phyloP scores from a whole-genome alignment of 306 rosid genomes.

The Quercus mongolica region DNA sequence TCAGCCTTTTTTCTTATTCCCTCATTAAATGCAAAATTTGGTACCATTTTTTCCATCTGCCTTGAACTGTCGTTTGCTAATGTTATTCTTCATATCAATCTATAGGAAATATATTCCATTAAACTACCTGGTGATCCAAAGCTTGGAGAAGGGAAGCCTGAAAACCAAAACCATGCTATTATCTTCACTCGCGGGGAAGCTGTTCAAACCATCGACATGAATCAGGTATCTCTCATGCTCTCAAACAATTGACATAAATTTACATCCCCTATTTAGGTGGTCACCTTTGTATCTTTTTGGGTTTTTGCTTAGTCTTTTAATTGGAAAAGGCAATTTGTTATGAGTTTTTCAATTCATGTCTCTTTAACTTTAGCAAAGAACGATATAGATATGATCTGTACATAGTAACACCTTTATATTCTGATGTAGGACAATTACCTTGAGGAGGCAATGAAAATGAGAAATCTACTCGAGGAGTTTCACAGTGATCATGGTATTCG shows the following conservation, averaged over 20 bases:
- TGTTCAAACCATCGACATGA: conserved; percentile 98
- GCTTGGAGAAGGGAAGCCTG: conserved; percentile 99
- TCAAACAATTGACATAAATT: neutral
- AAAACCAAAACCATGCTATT: conserved; percentile 97
- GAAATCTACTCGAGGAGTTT: conserved; percentile 94
- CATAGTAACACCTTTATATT: neutral
- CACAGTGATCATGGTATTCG: conserved; percentile 70
- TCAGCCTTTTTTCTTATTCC: neutral
- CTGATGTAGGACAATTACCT: conserved; percentile 83
- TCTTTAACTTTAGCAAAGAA: neutral
- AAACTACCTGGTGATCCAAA: conserved; percentile 98
- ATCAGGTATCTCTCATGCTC: conserved; percentile 53
- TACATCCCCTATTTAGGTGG: neutral
- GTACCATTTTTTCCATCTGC: neutral
- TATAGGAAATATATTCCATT: conserved; percentile 82
- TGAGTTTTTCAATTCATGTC: neutral
- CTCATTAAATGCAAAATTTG: neutral
- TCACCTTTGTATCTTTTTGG: neutral
- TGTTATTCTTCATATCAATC: neutral
- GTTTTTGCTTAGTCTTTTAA: neutral
- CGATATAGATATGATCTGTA: neutral
- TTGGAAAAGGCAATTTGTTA: neutral
- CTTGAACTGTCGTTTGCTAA: neutral
- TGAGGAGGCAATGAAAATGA: conserved; percentile 96
- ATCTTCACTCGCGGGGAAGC: conserved; percentile 97